Base-by-base conservation (phyloP, 73 alveolate genomes). In the Breviolum minutum region DNA sequence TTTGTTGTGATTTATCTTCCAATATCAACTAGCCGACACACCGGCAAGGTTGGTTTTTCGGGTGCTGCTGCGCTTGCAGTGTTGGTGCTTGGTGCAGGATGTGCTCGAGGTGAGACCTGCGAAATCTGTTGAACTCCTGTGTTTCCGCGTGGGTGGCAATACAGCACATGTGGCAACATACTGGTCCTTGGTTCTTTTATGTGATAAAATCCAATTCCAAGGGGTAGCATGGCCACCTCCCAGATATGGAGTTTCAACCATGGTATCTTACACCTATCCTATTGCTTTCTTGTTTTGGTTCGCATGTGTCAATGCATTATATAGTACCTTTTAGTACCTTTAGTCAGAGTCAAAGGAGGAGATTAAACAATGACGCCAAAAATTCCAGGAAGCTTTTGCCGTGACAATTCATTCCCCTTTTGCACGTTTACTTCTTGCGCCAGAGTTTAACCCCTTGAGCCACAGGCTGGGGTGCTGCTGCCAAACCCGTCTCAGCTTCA, bases 11-110 rank as follows among this genome's bases (percentile, higher is more conserved):
- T 40, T 2, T 40, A 40, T 40, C 54, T 40, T 40, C 54, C 54
- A 40, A 40, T 40, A 40, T 40, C 54, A 40, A 40, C 3, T 2
- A 40, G 54, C 54, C 54, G 54, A 40, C 54, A 40, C 54, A 68
- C 77, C 6, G 26, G 24, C 48, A 40, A 89, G 97, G 97, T 63
- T 32, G 97, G 97, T 76, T 91, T 91, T 82, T 91, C 97, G 7
- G 97, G 97, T 19, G 97, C 97, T 13, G 87, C 97, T 2, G 97
- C 97, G 3, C 88, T 91, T 63, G 97, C 97, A 12, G 97, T 91
- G 13, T 64, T 91, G 16, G 97, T 79, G 54, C 97, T 91, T 62
- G 97, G 97, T 30, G 97, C 97, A 11, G 97, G 89, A 5, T 63
- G 69, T 61, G 97, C 97, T 13, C 61, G 88, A 91, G 97, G 97